phyloP scores from a whole-genome alignment of 2,329 filamentous ascomycete species.

The Ophiostoma fasciatum region DNA sequence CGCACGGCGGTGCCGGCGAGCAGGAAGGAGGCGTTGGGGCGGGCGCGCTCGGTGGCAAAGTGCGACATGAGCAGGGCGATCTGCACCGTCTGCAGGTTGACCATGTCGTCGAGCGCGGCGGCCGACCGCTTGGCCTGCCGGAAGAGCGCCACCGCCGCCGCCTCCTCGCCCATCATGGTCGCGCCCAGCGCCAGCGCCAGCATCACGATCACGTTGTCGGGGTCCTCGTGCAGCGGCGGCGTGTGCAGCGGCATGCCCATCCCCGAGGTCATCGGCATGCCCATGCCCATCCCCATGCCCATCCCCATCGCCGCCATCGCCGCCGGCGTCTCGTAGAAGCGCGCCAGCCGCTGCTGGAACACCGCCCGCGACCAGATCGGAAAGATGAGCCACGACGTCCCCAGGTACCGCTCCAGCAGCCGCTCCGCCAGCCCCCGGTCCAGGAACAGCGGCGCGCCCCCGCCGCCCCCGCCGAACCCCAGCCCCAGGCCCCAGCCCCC shows the following conservation, averaged over 20 bases:
- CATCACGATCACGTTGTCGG: constrained; percentile 8
- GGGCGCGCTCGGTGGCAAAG: constrained; percentile 8
- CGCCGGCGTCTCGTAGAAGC: constrained; percentile 4
- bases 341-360: constrained; percentile 6
- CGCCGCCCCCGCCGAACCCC: constrained; percentile 2
- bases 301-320: not conserved
- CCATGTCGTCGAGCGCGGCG: constrained; percentile 10
- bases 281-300: too few species aligned
- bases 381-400: constrained; percentile 9
- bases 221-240: not conserved
- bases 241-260: too few species aligned
- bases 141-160: constrained; percentile 7
- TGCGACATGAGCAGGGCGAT: constrained; percentile 12
- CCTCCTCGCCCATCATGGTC: constrained; percentile 9
- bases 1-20: constrained; percentile 8
- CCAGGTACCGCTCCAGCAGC: constrained; percentile 8
- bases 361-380: constrained; percentile 9
- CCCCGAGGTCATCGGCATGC: too few species aligned
- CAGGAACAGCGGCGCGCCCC: constrained; percentile 6
- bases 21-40: constrained; percentile 9
- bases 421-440: constrained; percentile 5
- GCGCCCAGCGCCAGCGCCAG: constrained; percentile 9
- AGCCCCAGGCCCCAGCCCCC: not conserved
- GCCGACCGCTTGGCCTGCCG: constrained; percentile 8
- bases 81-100: constrained; percentile 11